Evolutionary conservation across 2,329 filamentous ascomycete genomes (phyloP), one percentile per base, ranked within the genome.

Genomic region (Aspergillus vadensis): DNA sequence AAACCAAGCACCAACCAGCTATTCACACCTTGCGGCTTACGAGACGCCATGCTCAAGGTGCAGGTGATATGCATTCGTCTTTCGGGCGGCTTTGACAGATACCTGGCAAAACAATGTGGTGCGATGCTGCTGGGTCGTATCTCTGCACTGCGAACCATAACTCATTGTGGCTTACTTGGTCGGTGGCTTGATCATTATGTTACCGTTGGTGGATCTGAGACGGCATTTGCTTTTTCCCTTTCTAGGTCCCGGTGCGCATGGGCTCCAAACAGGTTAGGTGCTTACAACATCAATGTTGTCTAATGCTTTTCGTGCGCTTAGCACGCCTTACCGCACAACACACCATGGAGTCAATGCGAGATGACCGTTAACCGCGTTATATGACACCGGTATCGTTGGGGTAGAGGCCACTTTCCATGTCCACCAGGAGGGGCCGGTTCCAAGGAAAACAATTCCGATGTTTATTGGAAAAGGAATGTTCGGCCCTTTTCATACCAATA

Each of bases 81-180:
- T 44, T 25, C 23, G 57, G 23, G 23, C 55, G 54, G 58, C 50
- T 55, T 41, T 55, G 54, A 60, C 38, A 63, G 53, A 55, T 59
- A 61, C 39, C n/a, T 47, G 30, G 23, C 39, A 25, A 41, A 56
- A 38, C 39, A 36, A 19, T 14, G 39, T 39, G 30, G 38, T n/a
- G 23, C 15, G 44, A 61, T 50, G 55, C 43, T 17, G 48, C 43
- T 39, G 39, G 14, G 25, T 50, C 43, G 41, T 55, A 54, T 39
- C 23, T 36, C 27, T 51, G 44, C 44, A 41, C 25, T 14, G 21
- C 49, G 17, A 51, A 41, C 38, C 48, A 54, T 49, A 36, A 25
- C 19, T 43, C 25, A 30, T 6, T 61, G 17, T 36, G 44, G 25
- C 41, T 44, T 52, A 43, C 19, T 19, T 25, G 23, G 14, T 25